Conservation (phyloP, 2,329 filamentous ascomycete genomes). For the Emergomyces africanus region DNA sequence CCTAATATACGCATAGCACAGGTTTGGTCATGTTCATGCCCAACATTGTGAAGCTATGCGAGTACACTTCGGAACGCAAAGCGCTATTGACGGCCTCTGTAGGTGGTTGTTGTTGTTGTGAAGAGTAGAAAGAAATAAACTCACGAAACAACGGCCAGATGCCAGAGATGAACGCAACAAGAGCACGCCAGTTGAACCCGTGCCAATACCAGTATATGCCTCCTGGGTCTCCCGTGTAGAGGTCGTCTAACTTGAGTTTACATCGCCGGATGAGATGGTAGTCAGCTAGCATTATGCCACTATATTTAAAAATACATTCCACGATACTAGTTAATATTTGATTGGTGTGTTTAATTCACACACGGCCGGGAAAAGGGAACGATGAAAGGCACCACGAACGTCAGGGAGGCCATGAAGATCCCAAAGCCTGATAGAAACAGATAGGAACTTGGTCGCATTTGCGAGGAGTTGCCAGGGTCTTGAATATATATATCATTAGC, state of each 20-base stretch:
- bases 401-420: constrained; percentile 37
- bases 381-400: constrained; percentile 7
- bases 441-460: constrained; percentile 17
- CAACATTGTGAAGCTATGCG: neutral
- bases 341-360: neutral
- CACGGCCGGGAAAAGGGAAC: neutral
- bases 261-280: constrained; percentile 31
- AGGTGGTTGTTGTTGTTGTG: neutral
- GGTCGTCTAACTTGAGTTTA: constrained; percentile 29
- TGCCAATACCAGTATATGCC: constrained; percentile 17
- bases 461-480: constrained; percentile 29
- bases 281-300: constrained; percentile 33
- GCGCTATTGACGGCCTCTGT: neutral
- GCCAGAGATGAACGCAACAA: constrained; percentile 6
- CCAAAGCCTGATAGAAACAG: constrained; percentile 30
- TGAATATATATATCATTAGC: neutral
- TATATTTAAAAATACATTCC: neutral
- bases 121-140: neutral
- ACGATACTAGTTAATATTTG: neutral
- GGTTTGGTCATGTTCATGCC: neutral
- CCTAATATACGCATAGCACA: neutral
- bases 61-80: neutral
- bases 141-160: constrained; percentile 5
- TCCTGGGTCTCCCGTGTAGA: constrained; percentile 27
- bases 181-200: constrained; percentile 16